phyloP scores from a whole-genome alignment of 306 rosid genomes.

The Trifolium pratense region DNA sequence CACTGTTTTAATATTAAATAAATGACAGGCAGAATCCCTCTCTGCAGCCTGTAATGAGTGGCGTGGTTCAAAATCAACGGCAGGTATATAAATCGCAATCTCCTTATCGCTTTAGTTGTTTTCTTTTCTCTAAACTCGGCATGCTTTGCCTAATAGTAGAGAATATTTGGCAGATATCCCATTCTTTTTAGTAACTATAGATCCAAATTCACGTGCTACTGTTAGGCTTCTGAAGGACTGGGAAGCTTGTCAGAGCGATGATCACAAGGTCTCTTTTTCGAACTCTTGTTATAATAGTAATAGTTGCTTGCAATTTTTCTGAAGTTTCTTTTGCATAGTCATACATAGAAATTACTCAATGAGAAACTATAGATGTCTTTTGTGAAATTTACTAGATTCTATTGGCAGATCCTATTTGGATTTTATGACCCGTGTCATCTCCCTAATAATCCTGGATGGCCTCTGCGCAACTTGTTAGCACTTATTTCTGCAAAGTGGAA shows the following conservation, averaged over 20 bases:
- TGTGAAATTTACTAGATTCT: constrained; percentile 44
- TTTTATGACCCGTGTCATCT: constrained; percentile 96
- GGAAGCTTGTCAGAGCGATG: constrained; percentile 62
- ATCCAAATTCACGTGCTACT: constrained; percentile 63
- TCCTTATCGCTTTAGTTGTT: constrained; percentile 14
- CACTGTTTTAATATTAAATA: constrained; percentile 23
- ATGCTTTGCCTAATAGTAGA: constrained; percentile 37
- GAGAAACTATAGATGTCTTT: constrained; percentile 23
- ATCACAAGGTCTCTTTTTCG: constrained; percentile 66
- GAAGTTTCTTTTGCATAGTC: constrained; percentile 31
- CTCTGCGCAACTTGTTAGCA: constrained; percentile 91
- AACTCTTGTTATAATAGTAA: constrained; percentile 37
- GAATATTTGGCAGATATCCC: constrained; percentile 71
- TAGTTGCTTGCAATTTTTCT: constrained; percentile 28
- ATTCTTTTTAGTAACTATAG: constrained; percentile 73
- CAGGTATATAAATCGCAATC: constrained; percentile 58
- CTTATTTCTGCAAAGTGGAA: constrained; percentile 78
- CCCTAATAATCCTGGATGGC: constrained; percentile 93
- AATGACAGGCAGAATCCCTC: constrained; percentile 72
- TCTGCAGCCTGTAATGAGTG: constrained; percentile 79
- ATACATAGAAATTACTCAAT: constrained; percentile 30
- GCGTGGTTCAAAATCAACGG: constrained; percentile 75
- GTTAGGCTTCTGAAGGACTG: constrained; percentile 78
- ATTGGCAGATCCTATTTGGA: constrained; percentile 83
- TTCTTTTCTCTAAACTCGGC: constrained; percentile 24